Base-by-base conservation (phyloP, 805 yeast species). In the Pichia phayaonensis region DNA sequence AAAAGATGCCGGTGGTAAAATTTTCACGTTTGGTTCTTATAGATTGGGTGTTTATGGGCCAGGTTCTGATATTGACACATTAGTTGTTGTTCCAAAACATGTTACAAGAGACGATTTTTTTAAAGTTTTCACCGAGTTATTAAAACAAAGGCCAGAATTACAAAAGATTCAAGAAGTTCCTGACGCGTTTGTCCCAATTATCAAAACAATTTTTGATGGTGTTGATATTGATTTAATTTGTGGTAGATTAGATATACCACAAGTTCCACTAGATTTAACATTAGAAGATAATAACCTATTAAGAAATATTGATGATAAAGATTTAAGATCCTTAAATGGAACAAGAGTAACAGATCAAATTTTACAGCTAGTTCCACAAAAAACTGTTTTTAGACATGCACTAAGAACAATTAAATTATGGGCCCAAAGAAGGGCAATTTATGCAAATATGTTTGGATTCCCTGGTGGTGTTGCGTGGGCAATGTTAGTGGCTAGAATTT, bases 391-490 rank as follows among this genome's bases (percentile, higher is more conserved):
- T 73, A 87, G 89, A 62, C 90, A 90, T 59, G 96, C 97, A 1
- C 72, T 94, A 51, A 74, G 99, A 56, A 90, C 96, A 16, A 86
- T 94, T 56, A 94, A 94, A 67, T 74, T 94, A 61, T 94, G 99
- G 99, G 99, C 99, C 0, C 92, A 90, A 63, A 80, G 90, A 61
- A 76, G 98, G 46, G 98, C 97, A 0, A 80, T 94, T 16, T 94
- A 94, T 68, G 97, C 88, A 8, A 94, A 94, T 63, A 85, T 94
- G 43, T 88, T 85, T 76, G 99, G 99, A 0, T 94, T 92, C 68
- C 99, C 98, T 1, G 99, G 99, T 61, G 99, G 99, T 67, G 99
- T 94, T 45, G 99, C 99, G 1, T 94, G 99, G 99, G 99, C 99
- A 0, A 94, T 94, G 97, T 68, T 94, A 40, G 97, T 90, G n/a